Conservation (phyloP, 805 yeast genomes). For the Dipodascus albidus region DNA sequence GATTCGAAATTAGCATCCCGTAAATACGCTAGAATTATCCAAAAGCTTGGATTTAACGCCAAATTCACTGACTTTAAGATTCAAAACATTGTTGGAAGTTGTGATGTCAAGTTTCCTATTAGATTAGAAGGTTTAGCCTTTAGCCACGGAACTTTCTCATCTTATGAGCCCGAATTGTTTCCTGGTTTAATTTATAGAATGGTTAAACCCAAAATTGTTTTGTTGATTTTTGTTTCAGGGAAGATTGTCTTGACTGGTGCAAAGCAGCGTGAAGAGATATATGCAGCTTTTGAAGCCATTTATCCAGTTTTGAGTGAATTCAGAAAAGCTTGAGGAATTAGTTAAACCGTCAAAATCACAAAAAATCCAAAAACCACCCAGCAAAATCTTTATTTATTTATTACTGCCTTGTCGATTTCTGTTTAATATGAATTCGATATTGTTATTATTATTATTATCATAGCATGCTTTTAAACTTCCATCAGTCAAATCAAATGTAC, state of each 20-base stretch:
- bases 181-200: conserved; percentile 98
- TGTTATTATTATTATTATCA: not conserved
- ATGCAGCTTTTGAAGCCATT: conserved; percentile 95
- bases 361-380: not conserved
- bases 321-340: conserved; percentile 51
- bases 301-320: conserved; percentile 98
- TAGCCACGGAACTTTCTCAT: conserved; percentile 96
- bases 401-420: not conserved
- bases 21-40: conserved; percentile 95
- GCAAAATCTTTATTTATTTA: not conserved
- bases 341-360: not conserved
- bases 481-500: not conserved
- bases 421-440: not conserved
- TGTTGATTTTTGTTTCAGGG: conserved; percentile 92
- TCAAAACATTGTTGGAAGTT: conserved; percentile 95
- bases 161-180: conserved; percentile 95
- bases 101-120: conserved; percentile 97
- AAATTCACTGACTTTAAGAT: conserved; percentile 96
- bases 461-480: not conserved
- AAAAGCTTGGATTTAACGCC: conserved; percentile 94
- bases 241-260: conserved; percentile 98
- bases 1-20: conserved; percentile 97
- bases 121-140: conserved; percentile 95
- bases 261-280: conserved; percentile 95
- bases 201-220: conserved; percentile 97